A percentile compares a stretch with the other conserved stretches of the same genome.
Evolutionary conservation across 2,329 filamentous ascomycete species (phyloP).

Genomic region (Rhexocercosporidium sp.): DNA sequence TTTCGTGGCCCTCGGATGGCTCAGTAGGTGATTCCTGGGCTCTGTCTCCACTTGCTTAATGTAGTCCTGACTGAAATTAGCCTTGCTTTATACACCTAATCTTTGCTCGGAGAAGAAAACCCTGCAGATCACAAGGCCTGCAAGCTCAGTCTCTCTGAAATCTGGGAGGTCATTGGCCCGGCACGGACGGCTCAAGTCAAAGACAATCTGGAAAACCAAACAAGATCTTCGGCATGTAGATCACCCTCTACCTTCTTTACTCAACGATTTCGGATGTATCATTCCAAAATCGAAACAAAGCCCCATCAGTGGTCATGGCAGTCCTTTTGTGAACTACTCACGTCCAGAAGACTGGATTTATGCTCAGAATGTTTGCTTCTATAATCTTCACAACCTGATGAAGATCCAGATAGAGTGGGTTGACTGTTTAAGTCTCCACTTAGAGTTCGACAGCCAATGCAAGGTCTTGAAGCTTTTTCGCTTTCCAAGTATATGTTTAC

Average conservation of each 20-base stretch:
- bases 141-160: background rate
- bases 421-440: slow-evolving; percentile 20
- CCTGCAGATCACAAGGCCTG: background rate
- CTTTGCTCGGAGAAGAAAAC: background rate
- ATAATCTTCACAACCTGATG: background rate
- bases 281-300: background rate
- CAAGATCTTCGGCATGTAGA: background rate
- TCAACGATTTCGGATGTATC: background rate
- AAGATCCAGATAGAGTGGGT: slow-evolving; percentile 24
- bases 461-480: slow-evolving; percentile 25
- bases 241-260: background rate
- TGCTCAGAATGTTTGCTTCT: background rate
- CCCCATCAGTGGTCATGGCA: background rate
- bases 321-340: background rate
- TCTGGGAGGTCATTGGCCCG: background rate
- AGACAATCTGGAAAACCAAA: background rate
- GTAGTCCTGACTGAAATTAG: background rate
- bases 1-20: background rate
- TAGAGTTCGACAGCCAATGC: slow-evolving; percentile 22
- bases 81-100: background rate
- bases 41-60: background rate
- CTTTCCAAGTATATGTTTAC: slow-evolving; percentile 15
- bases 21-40: background rate
- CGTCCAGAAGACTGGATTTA: background rate
- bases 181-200: background rate